Base-by-base conservation (phyloP, 352 stramenopile species). In the Globisporangium splendens region DNA sequence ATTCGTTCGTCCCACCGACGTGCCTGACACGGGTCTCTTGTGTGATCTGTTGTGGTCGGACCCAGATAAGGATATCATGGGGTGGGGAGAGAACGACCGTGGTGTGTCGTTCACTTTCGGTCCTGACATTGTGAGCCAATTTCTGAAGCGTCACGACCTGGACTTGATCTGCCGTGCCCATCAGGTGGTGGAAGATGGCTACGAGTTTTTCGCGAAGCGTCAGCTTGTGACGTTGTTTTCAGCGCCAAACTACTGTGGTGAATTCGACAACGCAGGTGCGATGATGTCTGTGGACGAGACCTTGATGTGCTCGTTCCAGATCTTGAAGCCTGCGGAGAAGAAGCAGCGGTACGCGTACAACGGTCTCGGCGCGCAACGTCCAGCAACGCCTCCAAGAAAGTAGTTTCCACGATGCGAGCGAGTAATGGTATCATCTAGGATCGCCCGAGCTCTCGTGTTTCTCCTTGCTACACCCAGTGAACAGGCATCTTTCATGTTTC, bases 181-280 rank as follows among this genome's bases (percentile, higher is more conserved):
- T 72, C 92, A 98, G 50, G 75, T 97, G 28, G 81, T 90, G 84
- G 96, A 98, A 70, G 98, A 99, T 69, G 97, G 98, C 35, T 99
- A 99, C 79, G 97, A 99, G 76, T 99, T 99, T 75, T 99, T 99
- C 69, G 97, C 97, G 2, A 88, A 95, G 39, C 86, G 97, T 50
- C 96, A 98, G 70, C 87, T 99, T 24, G 97, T 99, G 8, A 99
- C 98, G 12, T 88, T 99, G 51, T 99, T 99, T 69, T 99, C 96
- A n/a, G 98, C 98, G 13, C 97, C 98, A 22, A 99, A 99, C 77
- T 99, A 99, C 72, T 99, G 97, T 76, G 98, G 98, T 55, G 97
- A 99, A 78, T 99, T 99, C 69, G 97, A 99, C 74, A 99, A 99
- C 67, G 96, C 97, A 13, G 98, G 97, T 13, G 83, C 81, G 0